Conservation (phyloP, 352 stramenopile genomes). For the Globisporangium mamillatum region DNA sequence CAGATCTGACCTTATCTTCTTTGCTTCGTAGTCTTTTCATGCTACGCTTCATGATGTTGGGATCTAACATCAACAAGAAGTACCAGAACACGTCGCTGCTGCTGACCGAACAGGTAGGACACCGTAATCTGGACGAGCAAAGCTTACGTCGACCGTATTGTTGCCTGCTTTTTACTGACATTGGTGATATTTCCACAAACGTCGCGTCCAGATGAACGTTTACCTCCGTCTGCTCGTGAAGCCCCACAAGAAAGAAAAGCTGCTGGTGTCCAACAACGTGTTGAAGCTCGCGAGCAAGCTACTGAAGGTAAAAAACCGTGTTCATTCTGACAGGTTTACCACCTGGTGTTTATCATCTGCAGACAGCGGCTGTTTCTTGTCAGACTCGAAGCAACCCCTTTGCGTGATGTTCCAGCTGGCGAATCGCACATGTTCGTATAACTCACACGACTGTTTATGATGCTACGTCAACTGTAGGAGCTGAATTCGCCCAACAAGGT, state of each 20-base stretch:
- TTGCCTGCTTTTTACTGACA: conserved; percentile 16
- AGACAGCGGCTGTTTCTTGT: background rate
- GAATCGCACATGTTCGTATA: background rate
- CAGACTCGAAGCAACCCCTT: background rate
- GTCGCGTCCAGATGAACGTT: conserved; percentile 71
- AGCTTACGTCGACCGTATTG: conserved; percentile 1
- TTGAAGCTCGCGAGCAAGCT: conserved; percentile 90
- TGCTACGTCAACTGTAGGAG: conserved; percentile 39
- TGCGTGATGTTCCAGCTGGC: conserved; percentile 2
- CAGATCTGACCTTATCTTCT: conserved; percentile 8
- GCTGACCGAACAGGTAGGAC: conserved; percentile 83
- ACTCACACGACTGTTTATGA: conserved; percentile 7
- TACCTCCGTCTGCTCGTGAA: conserved; percentile 82
- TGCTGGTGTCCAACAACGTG: conserved; percentile 89
- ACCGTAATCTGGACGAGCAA: background rate
- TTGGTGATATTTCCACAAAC: background rate
- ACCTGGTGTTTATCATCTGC: background rate
- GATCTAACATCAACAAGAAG: conserved; percentile 89
- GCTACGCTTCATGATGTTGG: conserved; percentile 90
- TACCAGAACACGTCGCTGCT: conserved; percentile 91
- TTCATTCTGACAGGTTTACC: background rate
- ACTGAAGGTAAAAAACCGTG: conserved; percentile 53
- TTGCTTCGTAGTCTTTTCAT: conserved; percentile 72
- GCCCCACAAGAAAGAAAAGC: conserved; percentile 87
- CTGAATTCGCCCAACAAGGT: conserved; percentile 91